Percentiles rank a stretch among this genome's conserved stretches.
Conservation (phyloP, 495 filamentous ascomycete genomes). For the Clavariopsis aquatica region DNA sequence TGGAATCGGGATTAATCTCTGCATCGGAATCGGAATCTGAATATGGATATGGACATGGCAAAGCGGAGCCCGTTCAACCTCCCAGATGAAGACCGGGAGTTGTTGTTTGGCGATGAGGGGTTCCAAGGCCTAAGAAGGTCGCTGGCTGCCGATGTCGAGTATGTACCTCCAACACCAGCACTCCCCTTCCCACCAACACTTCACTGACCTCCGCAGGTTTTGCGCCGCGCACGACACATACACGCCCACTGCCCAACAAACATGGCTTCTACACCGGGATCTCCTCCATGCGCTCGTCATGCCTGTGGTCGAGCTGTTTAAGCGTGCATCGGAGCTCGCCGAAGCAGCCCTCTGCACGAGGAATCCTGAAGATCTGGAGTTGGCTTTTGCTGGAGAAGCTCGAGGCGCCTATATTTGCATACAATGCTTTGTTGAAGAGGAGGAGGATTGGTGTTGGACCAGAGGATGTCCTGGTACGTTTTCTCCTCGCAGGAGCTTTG, state of each 20-base stretch:
- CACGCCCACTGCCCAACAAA: constrained; percentile 46
- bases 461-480: constrained; percentile 54
- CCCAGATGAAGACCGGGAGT: constrained; percentile 45
- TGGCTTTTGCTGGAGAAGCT: constrained; percentile 60
- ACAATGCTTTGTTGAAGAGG: constrained; percentile 59
- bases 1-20: too few species aligned
- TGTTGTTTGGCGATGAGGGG: constrained; percentile 49
- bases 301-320: constrained; percentile 59
- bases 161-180: constrained; percentile 27
- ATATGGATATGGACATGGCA: neutral
- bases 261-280: constrained; percentile 57
- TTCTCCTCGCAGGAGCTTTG: too few species aligned
- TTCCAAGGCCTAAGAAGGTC: constrained; percentile 51
- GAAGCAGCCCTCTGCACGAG: constrained; percentile 49
- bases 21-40: too few species aligned
- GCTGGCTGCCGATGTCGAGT: constrained; percentile 42
- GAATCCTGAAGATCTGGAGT: constrained; percentile 57
- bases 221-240: constrained; percentile 51
- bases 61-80: constrained; percentile 49
- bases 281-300: constrained; percentile 61
- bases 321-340: constrained; percentile 55
- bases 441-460: constrained; percentile 60
- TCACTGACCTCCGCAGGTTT: constrained; percentile 50
- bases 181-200: constrained; percentile 21
- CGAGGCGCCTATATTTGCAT: constrained; percentile 63